Conservation (phyloP, 805 yeast species). For the Nakazawaea wickerhamii region DNA sequence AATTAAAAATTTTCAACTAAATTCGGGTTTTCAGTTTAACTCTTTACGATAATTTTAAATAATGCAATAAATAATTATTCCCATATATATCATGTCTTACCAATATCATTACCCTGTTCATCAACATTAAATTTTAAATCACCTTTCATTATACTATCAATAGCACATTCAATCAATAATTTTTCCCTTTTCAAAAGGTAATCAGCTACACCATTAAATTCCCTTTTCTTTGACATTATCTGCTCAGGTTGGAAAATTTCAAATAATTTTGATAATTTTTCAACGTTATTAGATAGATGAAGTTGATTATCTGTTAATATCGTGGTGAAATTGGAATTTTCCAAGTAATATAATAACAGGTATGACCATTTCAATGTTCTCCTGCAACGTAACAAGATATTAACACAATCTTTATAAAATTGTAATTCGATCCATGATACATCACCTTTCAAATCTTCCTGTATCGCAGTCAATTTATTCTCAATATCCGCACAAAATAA, state of each 20-base stretch:
- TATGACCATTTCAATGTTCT: slow-evolving; percentile 87
- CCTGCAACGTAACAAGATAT: slow-evolving; percentile 60
- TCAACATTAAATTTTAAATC: slow-evolving; percentile 7
- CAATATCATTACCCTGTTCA: slow-evolving; percentile 3
- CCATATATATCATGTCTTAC: not conserved
- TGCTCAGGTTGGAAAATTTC: slow-evolving; percentile 24
- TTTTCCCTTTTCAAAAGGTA: slow-evolving; percentile 12
- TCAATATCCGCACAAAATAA: slow-evolving; percentile 60
- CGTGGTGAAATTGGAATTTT: slow-evolving; percentile 40
- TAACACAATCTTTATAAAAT: slow-evolving; percentile 70
- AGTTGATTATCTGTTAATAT: slow-evolving; percentile 66
- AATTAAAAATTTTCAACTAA: too few species aligned
- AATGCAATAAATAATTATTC: too few species aligned
- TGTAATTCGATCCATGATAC: slow-evolving; percentile 87
- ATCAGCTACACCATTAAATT: slow-evolving; percentile 16
- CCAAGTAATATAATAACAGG: slow-evolving; percentile 68
- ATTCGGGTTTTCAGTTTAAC: too few species aligned
- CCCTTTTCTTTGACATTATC: slow-evolving; percentile 21
- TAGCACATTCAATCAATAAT: slow-evolving; percentile 11
- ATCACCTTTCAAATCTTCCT: slow-evolving; percentile 44
- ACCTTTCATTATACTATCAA: slow-evolving; percentile 9
- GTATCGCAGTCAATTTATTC: slow-evolving; percentile 55
- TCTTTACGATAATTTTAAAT: too few species aligned
- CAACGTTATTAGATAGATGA: slow-evolving; percentile 19
- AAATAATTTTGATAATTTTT: slow-evolving; percentile 28